phyloP scores from a whole-genome alignment of 257 asterid genomes.

The Pogostemon cablin region DNA sequence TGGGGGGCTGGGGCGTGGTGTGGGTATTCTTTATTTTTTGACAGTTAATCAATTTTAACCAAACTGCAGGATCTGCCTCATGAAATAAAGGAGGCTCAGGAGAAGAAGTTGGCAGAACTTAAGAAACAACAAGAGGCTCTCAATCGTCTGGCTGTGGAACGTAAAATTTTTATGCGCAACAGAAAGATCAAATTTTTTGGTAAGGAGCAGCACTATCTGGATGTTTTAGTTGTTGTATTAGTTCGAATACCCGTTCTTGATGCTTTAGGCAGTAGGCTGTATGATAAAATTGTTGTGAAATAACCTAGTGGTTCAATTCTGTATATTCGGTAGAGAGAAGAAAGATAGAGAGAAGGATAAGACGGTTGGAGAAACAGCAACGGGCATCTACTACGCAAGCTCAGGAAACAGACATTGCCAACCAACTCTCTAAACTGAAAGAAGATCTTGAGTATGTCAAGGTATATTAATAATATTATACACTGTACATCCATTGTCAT shows the following conservation, averaged over 20 bases:
- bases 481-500: background rate
- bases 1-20: background rate
- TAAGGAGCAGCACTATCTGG: slow-evolving; percentile 34
- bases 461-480: slow-evolving; percentile 45
- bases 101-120: slow-evolving; percentile 79
- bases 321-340: slow-evolving; percentile 66
- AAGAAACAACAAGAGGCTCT: slow-evolving; percentile 84
- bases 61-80: slow-evolving; percentile 69
- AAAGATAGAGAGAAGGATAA: slow-evolving; percentile 77
- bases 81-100: slow-evolving; percentile 73
- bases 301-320: slow-evolving; percentile 24
- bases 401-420: slow-evolving; percentile 68
- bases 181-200: slow-evolving; percentile 83
- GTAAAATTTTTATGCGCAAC: slow-evolving; percentile 66
- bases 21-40: background rate
- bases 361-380: slow-evolving; percentile 89
- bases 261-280: background rate
- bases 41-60: background rate
- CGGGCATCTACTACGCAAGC: slow-evolving; percentile 62
- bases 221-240: slow-evolving; percentile 8
- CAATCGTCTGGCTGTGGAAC: slow-evolving; percentile 74
- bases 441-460: slow-evolving; percentile 97
- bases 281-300: background rate
- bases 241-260: slow-evolving; percentile 7
- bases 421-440: slow-evolving; percentile 69